Evolutionary conservation across 805 yeast genomes (phyloP), one percentile per base, ranked within the genome.

Genomic region (Saccharomyces kudriavzevii): DNA sequence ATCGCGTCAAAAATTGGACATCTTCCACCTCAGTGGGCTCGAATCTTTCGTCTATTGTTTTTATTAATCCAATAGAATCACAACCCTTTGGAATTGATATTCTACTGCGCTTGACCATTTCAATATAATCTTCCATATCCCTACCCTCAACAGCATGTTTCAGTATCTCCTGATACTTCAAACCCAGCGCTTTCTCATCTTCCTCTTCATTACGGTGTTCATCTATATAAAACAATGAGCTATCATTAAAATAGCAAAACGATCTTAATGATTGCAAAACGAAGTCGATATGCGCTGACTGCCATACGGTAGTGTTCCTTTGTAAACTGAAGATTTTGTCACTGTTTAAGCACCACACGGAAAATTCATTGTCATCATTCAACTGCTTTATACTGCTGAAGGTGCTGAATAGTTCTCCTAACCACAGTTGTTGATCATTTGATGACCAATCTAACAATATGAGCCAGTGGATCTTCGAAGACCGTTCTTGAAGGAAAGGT

Each of bases 41-140:
- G 20, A 74, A 67, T 0, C 51, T 47, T 4, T 71, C 77, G 51
- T 69, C 64, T 22, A 77, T 49, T 0, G 75, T 67, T 35, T 68
- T 60, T 27, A 84, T 82, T 58, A 81, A 77, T 22, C 73, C 72
- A 73, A 77, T 71, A 3, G 83, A 67, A 56, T 84, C 89, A 70
- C 76, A 70, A 0, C 79, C 82, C 5, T 55, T 53, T 0, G 85
- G 84, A 1, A 83, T 71, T 22, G 66, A 56, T 29, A 74, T 60
- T 28, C 68, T 64, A 5, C 62, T 52, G 9, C 60, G 54, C 13
- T 54, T 47, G 2, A 54, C 57, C 50, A 62, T 53, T 14, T 64
- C 63, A 5, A 56, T 45, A 2, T 43, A 47, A 14, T 50, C 43
- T 4, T 48, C 48, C 2, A 50, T 46, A 27, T 57, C 49, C 10